A percentile compares a stretch with the other conserved stretches of the same genome.
Evolutionary conservation across 148 eudicot genomes (phyloP).

Genomic region (Vaccinium darrowii): DNA sequence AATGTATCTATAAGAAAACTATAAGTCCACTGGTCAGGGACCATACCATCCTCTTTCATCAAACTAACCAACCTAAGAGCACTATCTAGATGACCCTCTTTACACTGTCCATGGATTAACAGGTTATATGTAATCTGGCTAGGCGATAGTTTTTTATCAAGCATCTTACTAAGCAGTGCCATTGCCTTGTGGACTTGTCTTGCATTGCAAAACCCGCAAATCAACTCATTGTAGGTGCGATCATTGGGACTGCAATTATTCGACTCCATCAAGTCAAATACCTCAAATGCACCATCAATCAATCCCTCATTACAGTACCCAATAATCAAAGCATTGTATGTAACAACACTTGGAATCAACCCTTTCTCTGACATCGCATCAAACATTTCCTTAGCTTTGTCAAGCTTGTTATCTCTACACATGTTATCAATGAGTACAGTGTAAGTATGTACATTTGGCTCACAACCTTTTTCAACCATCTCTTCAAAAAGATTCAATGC

Average conservation of each 20-base stretch:
- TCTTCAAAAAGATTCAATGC: constrained; percentile 57
- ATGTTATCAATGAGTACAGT: constrained; percentile 61
- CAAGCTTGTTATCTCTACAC: constrained; percentile 57
- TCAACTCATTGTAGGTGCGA: constrained; percentile 77
- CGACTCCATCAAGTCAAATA: constrained; percentile 54
- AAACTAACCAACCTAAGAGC: constrained; percentile 61
- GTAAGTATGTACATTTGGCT: constrained; percentile 74
- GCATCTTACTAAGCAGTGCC: constrained; percentile 69
- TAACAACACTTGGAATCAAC: constrained; percentile 53
- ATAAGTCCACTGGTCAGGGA: constrained; percentile 72
- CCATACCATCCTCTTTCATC: constrained; percentile 55
- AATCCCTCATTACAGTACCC: constrained; percentile 72
- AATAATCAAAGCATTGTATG: constrained; percentile 74
- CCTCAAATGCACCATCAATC: constrained; percentile 56
- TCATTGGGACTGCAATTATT: constrained; percentile 58
- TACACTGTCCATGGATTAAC: constrained; percentile 75
- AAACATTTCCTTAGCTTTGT: constrained; percentile 55
- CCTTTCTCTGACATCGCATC: constrained; percentile 43
- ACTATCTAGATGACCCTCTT: constrained; percentile 54
- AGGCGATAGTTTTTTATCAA: constrained; percentile 50
- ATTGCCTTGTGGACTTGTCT: constrained; percentile 61
- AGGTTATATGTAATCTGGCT: constrained; percentile 59
- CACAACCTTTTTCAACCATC: constrained; percentile 66
- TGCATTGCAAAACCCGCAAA: constrained; percentile 61
- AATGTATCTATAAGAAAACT: constrained; percentile 55